A percentile compares a stretch with the other conserved stretches of the same genome.
phyloP scores from a whole-genome alignment of 139 green algal genomes.

The Picochlorum sp. region DNA sequence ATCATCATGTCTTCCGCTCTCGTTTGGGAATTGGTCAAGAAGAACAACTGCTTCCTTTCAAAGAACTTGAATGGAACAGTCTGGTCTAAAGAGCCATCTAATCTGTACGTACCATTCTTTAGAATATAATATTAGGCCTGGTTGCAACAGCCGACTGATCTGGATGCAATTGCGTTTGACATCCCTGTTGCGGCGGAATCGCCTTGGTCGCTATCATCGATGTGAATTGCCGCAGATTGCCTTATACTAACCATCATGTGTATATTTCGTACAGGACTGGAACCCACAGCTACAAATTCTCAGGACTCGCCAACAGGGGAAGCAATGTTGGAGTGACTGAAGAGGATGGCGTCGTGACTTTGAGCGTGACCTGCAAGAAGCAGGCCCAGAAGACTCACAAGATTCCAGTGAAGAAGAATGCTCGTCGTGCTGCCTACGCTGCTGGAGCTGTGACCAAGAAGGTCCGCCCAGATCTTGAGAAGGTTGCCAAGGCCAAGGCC shows the following conservation, averaged over 20 bases:
- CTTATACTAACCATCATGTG: not conserved
- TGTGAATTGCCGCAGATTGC: not conserved
- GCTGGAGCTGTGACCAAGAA: constrained; percentile 5
- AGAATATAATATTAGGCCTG: not conserved
- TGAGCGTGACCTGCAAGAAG: constrained; percentile 33
- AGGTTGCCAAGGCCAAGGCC: not conserved
- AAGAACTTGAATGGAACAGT: constrained; percentile 30
- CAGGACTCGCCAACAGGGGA: constrained; percentile 37
- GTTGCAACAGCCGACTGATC: not conserved
- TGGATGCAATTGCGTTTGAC: not conserved
- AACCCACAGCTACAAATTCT: constrained; percentile 75
- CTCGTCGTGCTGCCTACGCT: constrained; percentile 21
- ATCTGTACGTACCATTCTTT: constrained; percentile 8
- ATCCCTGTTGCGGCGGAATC: not conserved
- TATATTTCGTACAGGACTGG: constrained; percentile 33
- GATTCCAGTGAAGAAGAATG: constrained; percentile 36
- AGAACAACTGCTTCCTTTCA: constrained; percentile 55
- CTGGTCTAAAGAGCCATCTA: constrained; percentile 7
- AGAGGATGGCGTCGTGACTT: constrained; percentile 21
- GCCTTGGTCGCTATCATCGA: not conserved
- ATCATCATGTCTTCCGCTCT: constrained; percentile 30
- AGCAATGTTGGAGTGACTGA: constrained; percentile 22
- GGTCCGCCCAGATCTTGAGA: constrained; percentile 41
- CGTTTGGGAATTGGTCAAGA: constrained; percentile 58
- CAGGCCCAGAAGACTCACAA: constrained; percentile 20